Conservation (phyloP, 345 rosid species). For the Rhodamnia rubescens region DNA sequence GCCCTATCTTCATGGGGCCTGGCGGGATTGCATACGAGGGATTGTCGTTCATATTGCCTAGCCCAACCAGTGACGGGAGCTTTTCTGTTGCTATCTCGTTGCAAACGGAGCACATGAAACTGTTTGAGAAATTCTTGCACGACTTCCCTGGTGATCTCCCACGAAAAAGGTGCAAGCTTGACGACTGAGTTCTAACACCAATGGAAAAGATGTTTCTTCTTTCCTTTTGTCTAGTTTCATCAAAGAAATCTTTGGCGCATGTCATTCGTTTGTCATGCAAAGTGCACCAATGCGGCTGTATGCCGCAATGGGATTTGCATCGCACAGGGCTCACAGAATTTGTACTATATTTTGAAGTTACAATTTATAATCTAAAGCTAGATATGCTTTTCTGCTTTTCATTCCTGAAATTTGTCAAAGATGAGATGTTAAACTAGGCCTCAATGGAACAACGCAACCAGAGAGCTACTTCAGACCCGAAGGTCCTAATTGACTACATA, state of each 20-base stretch:
- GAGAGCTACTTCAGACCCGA: not conserved
- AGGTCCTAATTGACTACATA: not conserved
- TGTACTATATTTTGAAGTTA: not conserved
- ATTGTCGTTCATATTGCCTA: conserved; percentile 62
- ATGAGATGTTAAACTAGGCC: not conserved
- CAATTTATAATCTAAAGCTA: not conserved
- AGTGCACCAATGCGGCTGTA: not conserved
- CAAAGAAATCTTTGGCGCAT: not conserved
- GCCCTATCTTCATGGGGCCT: conserved; percentile 90
- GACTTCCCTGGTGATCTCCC: conserved; percentile 5
- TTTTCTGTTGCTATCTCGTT: conserved; percentile 71
- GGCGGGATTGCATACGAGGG: conserved; percentile 86
- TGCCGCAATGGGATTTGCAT: not conserved
- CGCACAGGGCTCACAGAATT: not conserved
- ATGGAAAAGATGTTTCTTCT: not conserved
- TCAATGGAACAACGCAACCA: not conserved
- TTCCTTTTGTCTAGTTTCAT: not conserved
- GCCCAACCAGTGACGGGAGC: conserved; percentile 69
- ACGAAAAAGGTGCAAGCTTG: not conserved
- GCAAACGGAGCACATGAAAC: conserved; percentile 71
- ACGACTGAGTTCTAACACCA: not conserved
- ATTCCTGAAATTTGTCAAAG: not conserved
- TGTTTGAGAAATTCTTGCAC: conserved; percentile 48
- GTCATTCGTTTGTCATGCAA: not conserved
- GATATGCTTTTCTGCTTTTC: not conserved